Evolutionary conservation across 176 grass and related monocot genomes (phyloP), one percentile per base, ranked within the genome.

Genomic region (Phragmites australis): DNA sequence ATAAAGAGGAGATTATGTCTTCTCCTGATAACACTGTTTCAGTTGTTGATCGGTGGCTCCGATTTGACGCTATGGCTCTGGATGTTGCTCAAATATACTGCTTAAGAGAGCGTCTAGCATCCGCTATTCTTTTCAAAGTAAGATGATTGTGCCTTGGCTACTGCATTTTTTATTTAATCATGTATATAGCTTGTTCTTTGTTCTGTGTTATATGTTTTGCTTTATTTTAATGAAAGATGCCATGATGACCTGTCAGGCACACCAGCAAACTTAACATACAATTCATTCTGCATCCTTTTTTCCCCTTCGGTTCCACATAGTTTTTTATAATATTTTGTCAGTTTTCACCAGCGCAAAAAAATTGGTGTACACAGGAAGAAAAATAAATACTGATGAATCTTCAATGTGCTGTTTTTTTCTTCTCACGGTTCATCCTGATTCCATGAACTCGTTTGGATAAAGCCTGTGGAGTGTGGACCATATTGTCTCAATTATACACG

Each of bases 71-170:
- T 32, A 93, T 81, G 9, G 96, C 92, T 44, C 90, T 98, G 65
- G 96, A 94, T 89, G 92, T 91, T 83, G 96, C 96, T 83, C 92
- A 98, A 65, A 94, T 98, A 45, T 98, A 98, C 77, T 98, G 96
- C 58, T 73, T 98, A 65, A 89, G 90, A 44, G 96, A 98, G 76
- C 96, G 84, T 19, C 88, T 98, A 69, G 50, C 81, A 65, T 83
- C 92, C 75, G 81, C 96, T 72, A 87, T 94, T 73, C 79, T 95
- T 70, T 98, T 89, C 83, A 98, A 95, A 84, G 96, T 98, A 93
- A 90, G 82, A 63, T 81, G 9, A 27, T 83, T 17, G 39, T 72
- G 52, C 58, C 31, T 74, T 75, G 17, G 39, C 30, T 41, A 76
- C 13, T 18, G 1, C 18, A 55, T 60, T 67, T 22, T 62, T 66